Evolutionary conservation across 2,329 filamentous ascomycete genomes (phyloP).

Genomic region (Aspergillus sergii): DNA sequence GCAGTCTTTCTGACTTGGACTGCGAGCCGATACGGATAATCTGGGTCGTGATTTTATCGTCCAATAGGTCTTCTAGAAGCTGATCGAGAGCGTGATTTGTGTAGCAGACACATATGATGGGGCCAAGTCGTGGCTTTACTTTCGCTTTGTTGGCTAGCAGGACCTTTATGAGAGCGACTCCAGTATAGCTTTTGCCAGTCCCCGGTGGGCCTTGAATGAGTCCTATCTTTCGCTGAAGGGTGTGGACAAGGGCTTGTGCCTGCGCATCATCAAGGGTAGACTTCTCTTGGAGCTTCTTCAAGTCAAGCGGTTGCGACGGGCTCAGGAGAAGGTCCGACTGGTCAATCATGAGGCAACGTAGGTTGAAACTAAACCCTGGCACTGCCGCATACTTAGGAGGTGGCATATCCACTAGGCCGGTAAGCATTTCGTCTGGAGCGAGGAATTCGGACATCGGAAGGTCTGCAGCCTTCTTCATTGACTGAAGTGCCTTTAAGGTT

Average conservation of each 20-base stretch:
- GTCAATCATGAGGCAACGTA: constrained; percentile 31
- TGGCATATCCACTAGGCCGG: constrained; percentile 32
- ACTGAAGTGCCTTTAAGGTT: constrained; percentile 59
- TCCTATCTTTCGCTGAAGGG: constrained; percentile 21
- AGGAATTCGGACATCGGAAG: constrained; percentile 55
- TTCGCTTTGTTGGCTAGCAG: constrained; percentile 20
- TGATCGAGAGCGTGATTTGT: constrained; percentile 60
- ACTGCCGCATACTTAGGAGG: constrained; percentile 56
- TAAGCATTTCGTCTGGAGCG: constrained; percentile 20
- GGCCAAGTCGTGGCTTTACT: constrained; percentile 39
- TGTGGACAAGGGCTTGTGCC: constrained; percentile 20
- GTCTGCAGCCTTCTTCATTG: constrained; percentile 47
- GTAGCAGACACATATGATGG: constrained; percentile 53
- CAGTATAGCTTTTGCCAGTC: constrained; percentile 32
- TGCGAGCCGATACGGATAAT: constrained; percentile 65
- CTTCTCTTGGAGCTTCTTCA: constrained; percentile 18
- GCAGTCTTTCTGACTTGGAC: constrained; percentile 58
- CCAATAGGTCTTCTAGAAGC: constrained; percentile 62
- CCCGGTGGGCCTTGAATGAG: constrained; percentile 34
- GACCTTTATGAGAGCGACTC: constrained; percentile 31
- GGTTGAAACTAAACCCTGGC: constrained; percentile 52
- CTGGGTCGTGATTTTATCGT: constrained; percentile 34
- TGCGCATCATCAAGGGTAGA: constrained; percentile 27
- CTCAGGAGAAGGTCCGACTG: constrained; percentile 15
- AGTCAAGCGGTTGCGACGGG: constrained; percentile 13